Evolutionary conservation across 495 filamentous ascomycete species (phyloP), one percentile per base, ranked within the genome.

Genomic region (Penicillium angulare): DNA sequence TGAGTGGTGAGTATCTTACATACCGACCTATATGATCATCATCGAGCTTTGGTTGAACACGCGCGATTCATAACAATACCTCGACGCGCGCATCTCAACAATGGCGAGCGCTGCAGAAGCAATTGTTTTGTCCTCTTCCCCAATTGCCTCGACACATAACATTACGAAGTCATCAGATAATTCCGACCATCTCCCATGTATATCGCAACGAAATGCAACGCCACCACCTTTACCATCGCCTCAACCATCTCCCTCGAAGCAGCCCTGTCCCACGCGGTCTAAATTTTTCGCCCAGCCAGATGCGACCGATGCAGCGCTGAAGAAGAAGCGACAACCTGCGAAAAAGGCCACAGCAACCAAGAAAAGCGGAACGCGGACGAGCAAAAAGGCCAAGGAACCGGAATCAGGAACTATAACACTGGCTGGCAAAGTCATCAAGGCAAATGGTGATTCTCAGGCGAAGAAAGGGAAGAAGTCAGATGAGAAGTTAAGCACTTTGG

Each of bases 101-200:
- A 75, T 73, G 69, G 39, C 43, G 42, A 55, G 55, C 54, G 50
- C 60, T 38, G 53, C 59, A 6, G 62, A 72, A 40, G 61, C 68
- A 36, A 64, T 74, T 34, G 39, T 74, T 22, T 55, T 77, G 41
- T 72, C 71, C 21, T 79, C 75, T 20, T 73, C 75, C 6, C 73
- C 76, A 20, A 64, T 58, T 29, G 49, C 46, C 47, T 45, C 53
- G 3, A 46, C 58, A 34, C 53, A 27, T 39, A 55, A 66, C 18
- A 65, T 59, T 22, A 46, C 46, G 15, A 47, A 35, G 29, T 34
- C 31, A 26, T 43, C 47, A 8, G 42, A 50, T 31, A 50, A 54
- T 38, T 17, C 51, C 17, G 49, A 45, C 26, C 58, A 17, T 33
- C 31, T 53, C 6, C 48, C 56, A 43, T 47, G 49, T 2, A 15